Percentiles rank a stretch among this genome's conserved stretches.
Conservation (phyloP, 2,329 filamentous ascomycete genomes). For the Talaromyces amestolkiae region DNA sequence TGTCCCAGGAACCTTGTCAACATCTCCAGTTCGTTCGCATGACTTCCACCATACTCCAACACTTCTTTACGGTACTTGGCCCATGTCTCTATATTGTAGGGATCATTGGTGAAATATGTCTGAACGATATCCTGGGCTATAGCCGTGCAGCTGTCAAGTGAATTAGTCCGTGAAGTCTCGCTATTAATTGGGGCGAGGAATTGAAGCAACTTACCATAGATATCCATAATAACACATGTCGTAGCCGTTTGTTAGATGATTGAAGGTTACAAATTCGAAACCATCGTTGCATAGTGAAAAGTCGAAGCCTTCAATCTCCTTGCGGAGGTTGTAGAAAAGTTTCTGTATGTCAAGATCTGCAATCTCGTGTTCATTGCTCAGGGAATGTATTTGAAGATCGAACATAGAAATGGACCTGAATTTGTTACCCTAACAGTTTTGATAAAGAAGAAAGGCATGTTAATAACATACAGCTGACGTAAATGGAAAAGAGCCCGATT, state of each 20-base stretch:
- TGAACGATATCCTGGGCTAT: not conserved
- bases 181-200: not conserved
- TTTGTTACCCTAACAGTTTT: too few species aligned
- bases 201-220: not conserved
- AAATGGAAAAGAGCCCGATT: not conserved
- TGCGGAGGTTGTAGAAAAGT: not conserved
- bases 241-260: not conserved
- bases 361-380: not conserved
- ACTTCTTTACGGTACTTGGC: not conserved
- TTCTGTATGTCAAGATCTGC: not conserved
- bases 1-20: not conserved
- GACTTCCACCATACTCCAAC: not conserved
- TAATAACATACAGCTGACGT: not conserved
- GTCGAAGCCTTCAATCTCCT: not conserved
- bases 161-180: too few species aligned
- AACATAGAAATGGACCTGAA: not conserved
- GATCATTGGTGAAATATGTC: not conserved
- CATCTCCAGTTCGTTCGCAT: not conserved
- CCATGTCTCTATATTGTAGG: not conserved
- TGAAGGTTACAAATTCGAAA: not conserved
- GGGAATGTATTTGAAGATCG: not conserved
- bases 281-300: not conserved
- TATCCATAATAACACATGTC: constrained; percentile 1
- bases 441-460: too few species aligned
- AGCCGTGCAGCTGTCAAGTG: not conserved